These are phyloP conservation scores for Wickerhamiella bombiphila DNA, from an alignment of 805 yeast species.

Conservation along the genomic window DNA sequence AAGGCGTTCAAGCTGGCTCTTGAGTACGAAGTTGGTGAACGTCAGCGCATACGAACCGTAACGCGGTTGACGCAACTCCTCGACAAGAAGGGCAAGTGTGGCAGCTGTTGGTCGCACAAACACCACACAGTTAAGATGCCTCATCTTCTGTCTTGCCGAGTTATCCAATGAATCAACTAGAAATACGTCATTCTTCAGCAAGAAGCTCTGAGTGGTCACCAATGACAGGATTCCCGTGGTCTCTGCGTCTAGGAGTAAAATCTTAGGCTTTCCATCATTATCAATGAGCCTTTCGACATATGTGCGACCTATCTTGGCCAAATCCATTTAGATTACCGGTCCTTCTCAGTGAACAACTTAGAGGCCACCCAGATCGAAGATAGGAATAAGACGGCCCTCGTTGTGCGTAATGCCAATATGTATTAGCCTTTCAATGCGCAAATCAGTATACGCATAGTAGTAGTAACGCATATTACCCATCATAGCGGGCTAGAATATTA, in stretches of 20 bases:
- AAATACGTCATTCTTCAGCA: constrained; percentile 71
- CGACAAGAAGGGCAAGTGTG: constrained; percentile 42
- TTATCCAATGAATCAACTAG: constrained; percentile 54
- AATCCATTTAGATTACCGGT: constrained; percentile 25
- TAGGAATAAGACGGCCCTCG: no score
- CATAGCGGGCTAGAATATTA: no score
- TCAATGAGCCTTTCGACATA: constrained; percentile 28
- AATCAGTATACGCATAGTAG: no score
- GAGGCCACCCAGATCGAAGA: no score
- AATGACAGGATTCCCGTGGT: constrained; percentile 81
- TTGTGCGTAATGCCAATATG: no score
- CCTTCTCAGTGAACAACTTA: not conserved
- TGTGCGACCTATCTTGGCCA: constrained; percentile 24
- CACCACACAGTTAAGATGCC: constrained; percentile 68
- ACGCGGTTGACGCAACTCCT: constrained; percentile 65
- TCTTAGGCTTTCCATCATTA: constrained; percentile 38
- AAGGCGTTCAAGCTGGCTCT: constrained; percentile 64
- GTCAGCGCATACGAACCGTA: constrained; percentile 64
- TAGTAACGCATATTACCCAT: no score
- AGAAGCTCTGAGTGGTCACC: constrained; percentile 73
- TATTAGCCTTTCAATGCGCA: no score
- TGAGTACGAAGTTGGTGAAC: constrained; percentile 62
- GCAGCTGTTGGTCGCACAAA: constrained; percentile 61
- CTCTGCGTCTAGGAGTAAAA: constrained; percentile 59
- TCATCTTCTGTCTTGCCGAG: constrained; percentile 46